These are phyloP conservation scores for Backusella macrospora DNA, from an alignment of 192 early-diverging fungal genomes.

Conservation along the genomic window DNA sequence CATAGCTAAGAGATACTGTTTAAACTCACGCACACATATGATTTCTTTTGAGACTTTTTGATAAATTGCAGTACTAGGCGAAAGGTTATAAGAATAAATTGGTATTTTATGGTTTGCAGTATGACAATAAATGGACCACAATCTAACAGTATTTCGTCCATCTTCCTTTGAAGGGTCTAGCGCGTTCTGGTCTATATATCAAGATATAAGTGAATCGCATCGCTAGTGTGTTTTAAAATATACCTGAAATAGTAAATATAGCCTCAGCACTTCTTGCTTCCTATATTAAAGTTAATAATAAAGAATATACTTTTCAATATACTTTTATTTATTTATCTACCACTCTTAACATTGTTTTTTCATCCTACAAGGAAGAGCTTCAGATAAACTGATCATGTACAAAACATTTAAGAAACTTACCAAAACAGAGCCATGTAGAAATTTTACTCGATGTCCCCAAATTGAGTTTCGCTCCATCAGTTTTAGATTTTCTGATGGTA, in stretches of 20 bases:
- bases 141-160: conserved; percentile 63
- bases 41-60: conserved; percentile 57
- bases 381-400: not conserved
- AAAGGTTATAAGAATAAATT: conserved; percentile 61
- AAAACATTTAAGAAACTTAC: not conserved
- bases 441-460: conserved; percentile 35
- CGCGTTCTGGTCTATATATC: conserved; percentile 48
- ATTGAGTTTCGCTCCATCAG: conserved; percentile 36
- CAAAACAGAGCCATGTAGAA: conserved; percentile 32
- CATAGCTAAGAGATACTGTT: conserved; percentile 51
- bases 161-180: conserved; percentile 58
- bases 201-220: not conserved
- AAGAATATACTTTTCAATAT: not conserved
- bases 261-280: conserved; percentile 46
- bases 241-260: conserved; percentile 52
- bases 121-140: conserved; percentile 66
- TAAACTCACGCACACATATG: conserved; percentile 51
- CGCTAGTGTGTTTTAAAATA: not conserved
- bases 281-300: conserved; percentile 10
- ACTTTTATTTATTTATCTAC: conserved; percentile 11
- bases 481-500: conserved; percentile 46
- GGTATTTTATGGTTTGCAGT: conserved; percentile 51
- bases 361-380: conserved; percentile 18
- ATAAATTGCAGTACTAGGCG: conserved; percentile 60
- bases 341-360: conserved; percentile 26